These are phyloP conservation scores for Gryganskiella cystojenkinii DNA, from an alignment of 192 early-diverging fungal genomes.

Conservation along the genomic window DNA sequence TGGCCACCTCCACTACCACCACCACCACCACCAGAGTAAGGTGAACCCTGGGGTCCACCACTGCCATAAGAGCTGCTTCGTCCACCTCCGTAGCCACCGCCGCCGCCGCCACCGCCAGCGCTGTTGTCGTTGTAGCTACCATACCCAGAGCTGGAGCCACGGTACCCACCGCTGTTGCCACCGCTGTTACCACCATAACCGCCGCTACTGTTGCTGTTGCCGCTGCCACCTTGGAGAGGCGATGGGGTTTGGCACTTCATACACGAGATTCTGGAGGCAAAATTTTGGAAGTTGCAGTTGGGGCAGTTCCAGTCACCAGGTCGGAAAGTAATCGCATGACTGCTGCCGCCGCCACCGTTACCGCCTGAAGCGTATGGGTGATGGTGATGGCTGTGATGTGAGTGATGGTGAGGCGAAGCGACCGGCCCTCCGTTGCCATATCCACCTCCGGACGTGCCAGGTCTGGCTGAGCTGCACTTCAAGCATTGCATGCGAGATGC, in stretches of 20 bases:
- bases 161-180: slow-evolving; percentile 29
- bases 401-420: slow-evolving; percentile 32
- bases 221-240: slow-evolving; percentile 34
- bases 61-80: slow-evolving; percentile 5
- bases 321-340: slow-evolving; percentile 56
- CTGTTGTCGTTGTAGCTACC: no score
- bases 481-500: slow-evolving; percentile 69
- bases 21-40: slow-evolving; percentile 36
- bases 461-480: slow-evolving; percentile 57
- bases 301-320: slow-evolving; percentile 84
- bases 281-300: slow-evolving; percentile 82
- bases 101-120: slow-evolving; percentile 12
- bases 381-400: slow-evolving; percentile 38
- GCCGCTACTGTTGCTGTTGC: slow-evolving; percentile 17
- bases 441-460: slow-evolving; percentile 36
- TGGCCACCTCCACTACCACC: slow-evolving; percentile 30
- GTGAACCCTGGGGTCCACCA: slow-evolving; percentile 26
- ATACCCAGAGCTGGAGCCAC: no score
- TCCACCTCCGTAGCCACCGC: slow-evolving; percentile 24
- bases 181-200: slow-evolving; percentile 25
- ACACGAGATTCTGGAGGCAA: slow-evolving; percentile 76
- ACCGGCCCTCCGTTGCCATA: slow-evolving; percentile 36
- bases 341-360: slow-evolving; percentile 8
- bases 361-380: slow-evolving; percentile 50
- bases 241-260: slow-evolving; percentile 67